Evolutionary conservation across 305 asterid genomes (phyloP), one percentile per base, ranked within the genome.

Genomic region (Fraxinus paxiana): DNA sequence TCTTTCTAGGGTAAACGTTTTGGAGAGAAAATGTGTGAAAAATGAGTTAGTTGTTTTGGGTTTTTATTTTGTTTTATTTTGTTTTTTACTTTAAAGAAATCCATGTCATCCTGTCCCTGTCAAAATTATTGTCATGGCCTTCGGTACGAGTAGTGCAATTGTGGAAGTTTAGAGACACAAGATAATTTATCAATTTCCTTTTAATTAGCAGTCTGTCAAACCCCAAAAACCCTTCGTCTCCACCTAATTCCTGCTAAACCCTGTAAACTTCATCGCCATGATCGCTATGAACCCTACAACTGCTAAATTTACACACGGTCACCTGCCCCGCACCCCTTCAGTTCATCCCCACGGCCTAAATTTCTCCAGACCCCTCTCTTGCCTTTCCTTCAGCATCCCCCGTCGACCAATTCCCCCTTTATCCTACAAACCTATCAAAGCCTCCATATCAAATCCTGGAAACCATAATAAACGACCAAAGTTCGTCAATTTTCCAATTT

Each of bases 211-310:
- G 54, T 12, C 18, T 3, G 56, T 46, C 7, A 46, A 46, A 13
- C 6, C 6, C 20, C 17, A 1, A 1, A 46, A 46, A 46, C 17
- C 59, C 59, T 5, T 13, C 20, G 56, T 3, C 59, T 46, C 59
- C 20, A 3, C 6, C 20, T 0, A 46, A 15, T 4, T 46, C 59
- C 59, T 1, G 18, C 59, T 46, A 15, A 80, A 7, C 34, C 28
- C 76, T 76, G 81, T 85, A 84, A 87, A 80, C 89, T 88, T 87
- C 80, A 87, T 24, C 86, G 65, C 85, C 84, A 92, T 92, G 98
- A 84, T 81, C 83, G 73, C 92, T 41, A 86, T 87, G 75, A 89
- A 78, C 59, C 20, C 20, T 46, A 46, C 6, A 46, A 46, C 56
- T 84, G 83, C 85, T 37, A 90, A 86, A 75, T 69, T 87, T 46